Evolutionary conservation across 2,329 filamentous ascomycete genomes (phyloP).

Genomic region (Ciborinia camelliae): DNA sequence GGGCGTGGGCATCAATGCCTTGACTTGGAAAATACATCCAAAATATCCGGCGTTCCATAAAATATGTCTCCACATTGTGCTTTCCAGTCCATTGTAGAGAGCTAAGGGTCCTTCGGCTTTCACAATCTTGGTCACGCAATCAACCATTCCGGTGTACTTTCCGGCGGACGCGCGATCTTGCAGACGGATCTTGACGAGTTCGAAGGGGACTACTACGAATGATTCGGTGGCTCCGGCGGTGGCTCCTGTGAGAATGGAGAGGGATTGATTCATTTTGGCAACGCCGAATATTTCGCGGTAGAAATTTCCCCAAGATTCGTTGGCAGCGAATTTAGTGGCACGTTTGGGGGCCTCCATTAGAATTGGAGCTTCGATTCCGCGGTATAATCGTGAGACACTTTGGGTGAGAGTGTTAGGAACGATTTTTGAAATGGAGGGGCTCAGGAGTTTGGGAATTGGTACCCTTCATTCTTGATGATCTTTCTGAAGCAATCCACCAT

Average conservation of each 20-base stretch:
- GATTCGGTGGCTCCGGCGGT: constrained; percentile 93
- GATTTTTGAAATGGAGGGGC: neutral
- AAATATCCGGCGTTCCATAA: constrained; percentile 97
- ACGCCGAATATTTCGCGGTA: constrained; percentile 85
- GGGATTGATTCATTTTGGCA: constrained; percentile 82
- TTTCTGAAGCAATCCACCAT: constrained; percentile 98
- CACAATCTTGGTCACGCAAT: constrained; percentile 78
- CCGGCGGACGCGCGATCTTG: constrained; percentile 92
- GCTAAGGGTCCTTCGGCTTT: constrained; percentile 79
- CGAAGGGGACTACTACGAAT: constrained; percentile 96
- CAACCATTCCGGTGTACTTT: constrained; percentile 80
- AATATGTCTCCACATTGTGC: constrained; percentile 92
- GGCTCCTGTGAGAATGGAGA: constrained; percentile 90
- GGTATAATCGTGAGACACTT: constrained; percentile 68
- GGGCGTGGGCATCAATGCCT: constrained; percentile 75
- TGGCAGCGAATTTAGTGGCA: constrained; percentile 98
- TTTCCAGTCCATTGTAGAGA: constrained; percentile 95
- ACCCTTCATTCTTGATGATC: constrained; percentile 96
- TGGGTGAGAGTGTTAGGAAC: neutral
- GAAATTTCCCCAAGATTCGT: constrained; percentile 95
- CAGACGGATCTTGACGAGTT: constrained; percentile 96
- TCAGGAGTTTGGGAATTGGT: constrained; percentile 37
- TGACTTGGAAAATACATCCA: constrained; percentile 97
- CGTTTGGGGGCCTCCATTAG: constrained; percentile 97
- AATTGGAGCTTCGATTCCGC: constrained; percentile 92